These are phyloP conservation scores for Schoenoplectus triqueter DNA, from an alignment of 202 grass and related monocot species.

Conservation along the genomic window DNA sequence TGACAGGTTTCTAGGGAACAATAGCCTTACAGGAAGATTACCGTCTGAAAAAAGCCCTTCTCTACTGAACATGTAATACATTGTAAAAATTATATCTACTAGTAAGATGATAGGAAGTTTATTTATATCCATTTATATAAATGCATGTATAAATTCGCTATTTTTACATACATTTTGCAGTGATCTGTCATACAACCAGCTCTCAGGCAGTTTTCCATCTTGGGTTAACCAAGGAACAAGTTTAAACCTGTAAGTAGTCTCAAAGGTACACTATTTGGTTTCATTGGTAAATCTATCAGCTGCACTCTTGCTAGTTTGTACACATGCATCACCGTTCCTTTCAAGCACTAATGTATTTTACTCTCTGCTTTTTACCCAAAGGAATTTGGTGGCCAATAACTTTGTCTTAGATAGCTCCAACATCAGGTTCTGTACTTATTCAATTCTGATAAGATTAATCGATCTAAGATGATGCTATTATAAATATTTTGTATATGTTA, in stretches of 20 bases:
- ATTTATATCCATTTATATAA: not conserved
- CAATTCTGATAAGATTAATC: slow-evolving; percentile 11
- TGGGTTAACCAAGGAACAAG: slow-evolving; percentile 47
- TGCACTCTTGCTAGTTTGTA: slow-evolving; percentile 5
- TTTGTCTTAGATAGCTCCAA: slow-evolving; percentile 55
- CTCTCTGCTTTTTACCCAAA: slow-evolving; percentile 30
- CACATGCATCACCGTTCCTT: not conserved
- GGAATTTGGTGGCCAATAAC: slow-evolving; percentile 91
- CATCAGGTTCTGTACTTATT: slow-evolving; percentile 39
- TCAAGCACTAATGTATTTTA: slow-evolving; percentile 1
- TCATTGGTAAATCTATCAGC: not conserved
- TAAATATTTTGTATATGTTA: slow-evolving; percentile 16
- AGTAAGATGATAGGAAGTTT: not conserved
- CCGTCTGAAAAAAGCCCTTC: slow-evolving; percentile 53
- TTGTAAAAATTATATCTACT: not conserved
- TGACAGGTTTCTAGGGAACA: slow-evolving; percentile 79
- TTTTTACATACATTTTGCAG: slow-evolving; percentile 38
- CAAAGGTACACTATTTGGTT: not conserved
- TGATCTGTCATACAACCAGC: slow-evolving; percentile 91
- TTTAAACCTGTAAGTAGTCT: slow-evolving; percentile 62
- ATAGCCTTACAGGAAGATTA: slow-evolving; percentile 76
- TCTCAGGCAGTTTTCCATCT: slow-evolving; percentile 79
- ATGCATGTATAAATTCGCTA: not conserved
- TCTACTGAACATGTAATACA: slow-evolving; percentile 55
- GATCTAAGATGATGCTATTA: slow-evolving; percentile 18